A percentile compares a stretch with the other conserved stretches of the same genome.
Evolutionary conservation across 257 asterid species (phyloP).

Genomic region (Solanum peruvianum): DNA sequence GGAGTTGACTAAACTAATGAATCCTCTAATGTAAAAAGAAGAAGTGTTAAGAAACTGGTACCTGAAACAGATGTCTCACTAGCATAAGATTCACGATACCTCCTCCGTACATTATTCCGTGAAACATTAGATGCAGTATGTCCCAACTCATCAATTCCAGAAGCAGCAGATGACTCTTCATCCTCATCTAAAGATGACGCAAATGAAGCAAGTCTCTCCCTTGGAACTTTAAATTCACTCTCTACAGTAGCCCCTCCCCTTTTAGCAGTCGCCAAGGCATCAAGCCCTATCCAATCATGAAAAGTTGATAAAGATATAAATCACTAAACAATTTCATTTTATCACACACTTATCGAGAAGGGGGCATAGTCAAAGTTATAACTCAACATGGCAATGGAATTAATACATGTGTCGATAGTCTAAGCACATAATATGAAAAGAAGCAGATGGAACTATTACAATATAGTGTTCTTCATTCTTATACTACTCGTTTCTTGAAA

Average conservation of each 20-base stretch:
- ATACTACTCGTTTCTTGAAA: background rate
- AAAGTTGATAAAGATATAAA: background rate
- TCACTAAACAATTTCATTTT: background rate
- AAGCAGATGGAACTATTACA: background rate
- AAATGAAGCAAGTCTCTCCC: slow-evolving; percentile 50
- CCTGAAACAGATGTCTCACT: slow-evolving; percentile 42
- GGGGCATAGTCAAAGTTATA: background rate
- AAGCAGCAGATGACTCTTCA: slow-evolving; percentile 35
- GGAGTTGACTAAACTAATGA: background rate
- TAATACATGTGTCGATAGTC: background rate
- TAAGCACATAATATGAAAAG: background rate
- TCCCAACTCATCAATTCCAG: slow-evolving; percentile 43
- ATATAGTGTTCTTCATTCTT: background rate
- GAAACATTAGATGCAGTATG: slow-evolving; percentile 11
- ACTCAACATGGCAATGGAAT: background rate
- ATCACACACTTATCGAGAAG: background rate
- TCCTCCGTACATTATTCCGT: slow-evolving; percentile 24
- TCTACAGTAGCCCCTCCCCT: slow-evolving; percentile 36
- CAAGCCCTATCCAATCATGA: slow-evolving; percentile 43
- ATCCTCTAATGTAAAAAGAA: background rate
- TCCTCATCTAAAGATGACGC: slow-evolving; percentile 57
- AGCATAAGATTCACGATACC: slow-evolving; percentile 56
- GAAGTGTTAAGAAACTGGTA: background rate
- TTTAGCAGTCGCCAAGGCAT: slow-evolving; percentile 57
- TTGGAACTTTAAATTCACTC: slow-evolving; percentile 58